Conservation (phyloP, 2,329 filamentous ascomycete genomes). For the Penicillium thymicola region DNA sequence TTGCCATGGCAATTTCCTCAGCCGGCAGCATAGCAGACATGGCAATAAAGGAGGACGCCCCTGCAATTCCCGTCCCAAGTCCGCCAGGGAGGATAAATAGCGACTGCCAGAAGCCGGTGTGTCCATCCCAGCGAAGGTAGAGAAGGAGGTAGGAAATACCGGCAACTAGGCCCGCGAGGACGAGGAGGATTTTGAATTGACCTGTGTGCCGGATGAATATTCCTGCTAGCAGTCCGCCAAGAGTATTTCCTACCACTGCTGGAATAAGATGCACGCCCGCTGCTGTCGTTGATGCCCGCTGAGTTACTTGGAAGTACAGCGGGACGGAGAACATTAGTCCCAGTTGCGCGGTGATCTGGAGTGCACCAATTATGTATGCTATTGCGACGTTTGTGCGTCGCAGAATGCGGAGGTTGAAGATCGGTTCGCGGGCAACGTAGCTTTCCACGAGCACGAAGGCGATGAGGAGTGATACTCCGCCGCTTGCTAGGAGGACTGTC, state of each 20-base stretch:
- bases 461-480: constrained; percentile 13
- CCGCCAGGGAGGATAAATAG: constrained; percentile 60
- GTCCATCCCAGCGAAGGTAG: constrained; percentile 56
- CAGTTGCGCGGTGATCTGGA: constrained; percentile 58
- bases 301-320: constrained; percentile 66
- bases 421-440: constrained; percentile 33
- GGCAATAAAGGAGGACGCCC: constrained; percentile 49
- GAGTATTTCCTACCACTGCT: constrained; percentile 63
- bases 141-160: constrained; percentile 53
- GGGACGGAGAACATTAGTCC: constrained; percentile 65
- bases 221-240: constrained; percentile 60
- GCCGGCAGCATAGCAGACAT: constrained; percentile 48
- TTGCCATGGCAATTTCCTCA: constrained; percentile 50
- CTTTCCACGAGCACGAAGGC: constrained; percentile 33
- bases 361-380: constrained; percentile 44
- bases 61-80: constrained; percentile 49
- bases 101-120: constrained; percentile 55
- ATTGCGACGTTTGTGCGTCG: constrained; percentile 28
- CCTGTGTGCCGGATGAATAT: constrained; percentile 57
- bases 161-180: constrained; percentile 51
- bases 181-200: constrained; percentile 55
- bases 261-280: constrained; percentile 64
- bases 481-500: constrained; percentile 16
- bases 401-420: constrained; percentile 37
- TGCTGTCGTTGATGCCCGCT: constrained; percentile 54